Percentiles rank a stretch among this genome's conserved stretches.
These are phyloP conservation scores for Zygosaccharomyces pseudobailii DNA, from an alignment of 1,139 yeast genomes.

Conservation along the genomic window DNA sequence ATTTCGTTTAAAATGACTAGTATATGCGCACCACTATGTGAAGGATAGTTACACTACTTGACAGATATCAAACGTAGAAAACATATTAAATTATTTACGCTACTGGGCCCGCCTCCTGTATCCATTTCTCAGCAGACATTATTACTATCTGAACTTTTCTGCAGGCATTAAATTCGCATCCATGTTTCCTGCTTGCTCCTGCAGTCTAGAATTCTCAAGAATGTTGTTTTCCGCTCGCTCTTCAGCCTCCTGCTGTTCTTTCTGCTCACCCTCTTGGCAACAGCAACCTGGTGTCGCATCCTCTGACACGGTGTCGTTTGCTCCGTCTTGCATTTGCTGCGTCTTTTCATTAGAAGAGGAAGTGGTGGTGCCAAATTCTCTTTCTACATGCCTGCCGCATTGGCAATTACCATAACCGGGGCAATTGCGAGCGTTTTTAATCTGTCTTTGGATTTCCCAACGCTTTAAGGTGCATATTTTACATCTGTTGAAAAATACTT, in stretches of 20 bases:
- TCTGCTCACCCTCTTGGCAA: slow-evolving; percentile 19
- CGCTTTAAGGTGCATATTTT: slow-evolving; percentile 30
- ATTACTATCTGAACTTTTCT: slow-evolving; percentile 19
- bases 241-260: slow-evolving; percentile 23
- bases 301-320: slow-evolving; percentile 3
- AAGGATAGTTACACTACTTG: too few relatives aligned
- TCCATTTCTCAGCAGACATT: neutral
- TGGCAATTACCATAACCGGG: slow-evolving; percentile 28
- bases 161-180: slow-evolving; percentile 30
- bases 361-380: slow-evolving; percentile 5
- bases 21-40: neutral
- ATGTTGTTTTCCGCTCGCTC: slow-evolving; percentile 23
- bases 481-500: slow-evolving; percentile 57
- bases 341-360: slow-evolving; percentile 6
- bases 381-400: slow-evolving; percentile 25
- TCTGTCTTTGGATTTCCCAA: slow-evolving; percentile 32
- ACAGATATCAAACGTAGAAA: too few relatives aligned
- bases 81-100: too few relatives aligned
- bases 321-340: neutral
- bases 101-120: too few relatives aligned
- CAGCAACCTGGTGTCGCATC: slow-evolving; percentile 14
- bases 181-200: slow-evolving; percentile 32
- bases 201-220: slow-evolving; percentile 22
- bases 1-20: neutral
- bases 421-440: slow-evolving; percentile 25